Base-by-base conservation (phyloP, 1,139 yeast genomes). In the Suhomyces anneliseae region DNA sequence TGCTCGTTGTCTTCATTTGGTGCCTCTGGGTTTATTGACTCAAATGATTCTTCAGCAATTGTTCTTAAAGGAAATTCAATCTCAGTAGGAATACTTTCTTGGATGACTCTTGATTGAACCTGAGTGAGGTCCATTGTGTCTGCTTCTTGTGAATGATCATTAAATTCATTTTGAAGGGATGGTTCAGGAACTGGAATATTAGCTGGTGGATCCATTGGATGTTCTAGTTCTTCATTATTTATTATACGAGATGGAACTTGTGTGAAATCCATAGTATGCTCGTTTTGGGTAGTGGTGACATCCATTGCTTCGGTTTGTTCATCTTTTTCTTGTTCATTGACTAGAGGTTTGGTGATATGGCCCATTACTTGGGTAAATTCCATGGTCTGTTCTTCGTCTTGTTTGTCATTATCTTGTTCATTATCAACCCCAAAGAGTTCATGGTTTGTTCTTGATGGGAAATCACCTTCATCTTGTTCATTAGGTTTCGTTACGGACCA, bases 361-460 rank as follows among this genome's bases (percentile, higher is more conserved):
- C 32, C 32, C 15, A 34, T 29, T 11, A 35, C 35, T 39, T 40
- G 48, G n/a, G 58, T 54, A 10, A 55, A 39, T 39, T 54, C 57
- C 57, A 54, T 54, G 8, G 57, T 45, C 12, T 44, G 44, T 35
- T 54, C 56, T 7, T 44, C 55, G 9, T 48, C 46, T 11, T 33
- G 38, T 27, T 26, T 14, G 4, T 12, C 31, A 27, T 40, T 12
- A 4, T 40, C 33, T 8, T 24, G 24, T 6, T 38, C 38, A 33
- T 36, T 9, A n/a, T 12, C 12, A 2, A 14, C 19, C 14, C 12
- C 36, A 29, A 29, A 29, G n/a, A 29, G 32, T 29, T 29, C 32
- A 3, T 29, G 32, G 7, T 29, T 29, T 29, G 32, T 29, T 29
- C n/a, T 29, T 9, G 32, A 29, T 29, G 32, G 32, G n/a, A 29